Percentiles rank a stretch among this genome's conserved stretches.
Evolutionary conservation across 805 yeast genomes (phyloP).

Genomic region (Ogataea thermomethanolica): DNA sequence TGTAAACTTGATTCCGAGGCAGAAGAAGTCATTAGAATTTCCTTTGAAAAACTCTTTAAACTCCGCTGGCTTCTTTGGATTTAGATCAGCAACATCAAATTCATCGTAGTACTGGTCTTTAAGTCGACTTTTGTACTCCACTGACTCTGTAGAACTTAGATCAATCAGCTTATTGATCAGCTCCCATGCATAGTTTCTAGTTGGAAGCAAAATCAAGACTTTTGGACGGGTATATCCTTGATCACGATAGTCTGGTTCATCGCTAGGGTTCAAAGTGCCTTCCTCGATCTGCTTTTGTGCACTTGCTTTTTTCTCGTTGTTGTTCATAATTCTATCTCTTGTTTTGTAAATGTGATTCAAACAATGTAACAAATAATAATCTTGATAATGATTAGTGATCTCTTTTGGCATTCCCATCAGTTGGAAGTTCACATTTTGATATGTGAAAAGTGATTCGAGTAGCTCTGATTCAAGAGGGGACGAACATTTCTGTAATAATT

Average conservation of each 20-base stretch:
- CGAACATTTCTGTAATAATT: conserved; percentile 28
- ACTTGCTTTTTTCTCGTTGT: conserved; percentile 56
- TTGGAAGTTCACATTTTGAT: conserved; percentile 65
- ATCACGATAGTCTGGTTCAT: conserved; percentile 69
- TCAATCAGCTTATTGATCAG: conserved; percentile 59
- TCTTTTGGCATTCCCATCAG: conserved; percentile 45
- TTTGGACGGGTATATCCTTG: conserved; percentile 97
- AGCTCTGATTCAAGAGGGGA: conserved; percentile 47
- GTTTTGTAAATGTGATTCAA: conserved; percentile 85
- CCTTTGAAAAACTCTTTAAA: conserved; percentile 80
- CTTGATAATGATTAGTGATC: conserved; percentile 42
- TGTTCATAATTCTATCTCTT: conserved; percentile 76
- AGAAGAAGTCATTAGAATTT: conserved; percentile 87
- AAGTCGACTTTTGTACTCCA: conserved; percentile 79
- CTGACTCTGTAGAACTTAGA: conserved; percentile 65
- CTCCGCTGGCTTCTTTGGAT: conserved; percentile 70
- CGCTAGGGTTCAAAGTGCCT: conserved; percentile 25
- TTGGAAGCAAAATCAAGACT: conserved; percentile 77
- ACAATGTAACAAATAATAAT: conserved; percentile 64
- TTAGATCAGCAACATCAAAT: conserved; percentile 28
- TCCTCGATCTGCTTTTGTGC: conserved; percentile 37
- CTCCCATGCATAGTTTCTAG: conserved; percentile 72
- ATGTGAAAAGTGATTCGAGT: conserved; percentile 64
- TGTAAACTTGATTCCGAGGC: conserved; percentile 86
- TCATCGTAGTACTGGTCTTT: conserved; percentile 61